Evolutionary conservation across 768 basidiomycete genomes (phyloP).

Genomic region (Asterophora parasitica): DNA sequence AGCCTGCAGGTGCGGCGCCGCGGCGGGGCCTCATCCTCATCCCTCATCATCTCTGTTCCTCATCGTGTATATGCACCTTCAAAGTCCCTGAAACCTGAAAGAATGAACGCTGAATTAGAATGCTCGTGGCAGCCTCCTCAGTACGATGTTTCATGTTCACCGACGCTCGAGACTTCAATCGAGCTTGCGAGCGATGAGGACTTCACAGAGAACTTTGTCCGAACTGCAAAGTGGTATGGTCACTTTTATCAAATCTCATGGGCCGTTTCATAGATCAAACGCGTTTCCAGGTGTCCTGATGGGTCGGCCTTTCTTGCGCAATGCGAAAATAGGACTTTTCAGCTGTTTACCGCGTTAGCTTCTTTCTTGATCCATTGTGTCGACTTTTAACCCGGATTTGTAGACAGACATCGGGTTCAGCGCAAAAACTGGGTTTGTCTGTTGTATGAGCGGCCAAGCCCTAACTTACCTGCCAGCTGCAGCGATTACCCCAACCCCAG

Average conservation of each 20-base stretch:
- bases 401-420: neutral
- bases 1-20: too few relatives aligned
- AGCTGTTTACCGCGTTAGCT: slow-evolving; percentile 47
- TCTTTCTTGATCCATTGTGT: neutral
- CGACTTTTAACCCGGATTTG: neutral
- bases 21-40: too few relatives aligned
- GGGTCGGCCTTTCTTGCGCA: slow-evolving; percentile 63
- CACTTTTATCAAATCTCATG: neutral
- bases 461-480: neutral
- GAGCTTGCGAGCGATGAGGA: slow-evolving; percentile 20
- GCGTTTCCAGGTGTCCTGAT: slow-evolving; percentile 60
- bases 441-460: too few relatives aligned
- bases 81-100: too few relatives aligned
- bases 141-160: slow-evolving; percentile 20
- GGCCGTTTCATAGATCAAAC: neutral
- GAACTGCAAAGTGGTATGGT: slow-evolving; percentile 53
- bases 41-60: too few relatives aligned
- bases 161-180: slow-evolving; percentile 9
- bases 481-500: slow-evolving; percentile 2
- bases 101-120: neutral
- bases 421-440: too few relatives aligned
- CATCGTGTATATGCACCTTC: neutral
- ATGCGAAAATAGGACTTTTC: slow-evolving; percentile 67
- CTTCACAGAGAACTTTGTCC: slow-evolving; percentile 42
- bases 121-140: slow-evolving; percentile 17